Conservation (phyloP, 73 alveolate species). For the Paramecium sonneborni region DNA sequence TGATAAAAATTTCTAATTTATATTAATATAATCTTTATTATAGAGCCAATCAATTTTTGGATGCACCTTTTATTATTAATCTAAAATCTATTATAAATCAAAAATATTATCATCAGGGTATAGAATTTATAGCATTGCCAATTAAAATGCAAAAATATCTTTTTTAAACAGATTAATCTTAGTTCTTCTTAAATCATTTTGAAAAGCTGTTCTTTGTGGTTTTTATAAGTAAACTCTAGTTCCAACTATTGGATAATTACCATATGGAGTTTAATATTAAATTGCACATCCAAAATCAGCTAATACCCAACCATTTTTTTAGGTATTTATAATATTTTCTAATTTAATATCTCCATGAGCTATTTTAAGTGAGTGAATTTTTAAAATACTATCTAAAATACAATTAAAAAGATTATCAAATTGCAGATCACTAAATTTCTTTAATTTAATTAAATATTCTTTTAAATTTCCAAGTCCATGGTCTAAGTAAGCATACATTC, state of each 20-base stretch:
- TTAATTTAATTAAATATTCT: neutral
- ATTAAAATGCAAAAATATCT: neutral
- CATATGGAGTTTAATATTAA: neutral
- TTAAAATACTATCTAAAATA: neutral
- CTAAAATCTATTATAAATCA: neutral
- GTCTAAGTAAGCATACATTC: neutral
- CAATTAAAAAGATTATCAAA: neutral
- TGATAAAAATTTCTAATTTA: neutral
- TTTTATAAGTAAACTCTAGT: neutral
- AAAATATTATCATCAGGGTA: neutral
- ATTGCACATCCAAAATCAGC: constrained; percentile 2
- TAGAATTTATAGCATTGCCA: neutral
- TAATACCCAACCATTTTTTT: neutral
- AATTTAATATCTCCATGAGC: neutral
- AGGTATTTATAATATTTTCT: neutral
- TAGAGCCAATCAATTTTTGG: neutral
- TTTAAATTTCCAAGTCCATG: neutral
- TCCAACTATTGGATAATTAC: neutral
- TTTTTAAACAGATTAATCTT: neutral
- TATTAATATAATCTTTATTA: neutral
- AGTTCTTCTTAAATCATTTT: neutral
- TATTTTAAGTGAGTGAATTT: neutral
- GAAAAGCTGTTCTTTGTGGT: neutral
- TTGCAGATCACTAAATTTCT: neutral
- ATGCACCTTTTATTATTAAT: neutral